Base-by-base conservation (phyloP, 2,329 filamentous ascomycete species). In the Ophiocordyceps camponoti-saundersi region DNA sequence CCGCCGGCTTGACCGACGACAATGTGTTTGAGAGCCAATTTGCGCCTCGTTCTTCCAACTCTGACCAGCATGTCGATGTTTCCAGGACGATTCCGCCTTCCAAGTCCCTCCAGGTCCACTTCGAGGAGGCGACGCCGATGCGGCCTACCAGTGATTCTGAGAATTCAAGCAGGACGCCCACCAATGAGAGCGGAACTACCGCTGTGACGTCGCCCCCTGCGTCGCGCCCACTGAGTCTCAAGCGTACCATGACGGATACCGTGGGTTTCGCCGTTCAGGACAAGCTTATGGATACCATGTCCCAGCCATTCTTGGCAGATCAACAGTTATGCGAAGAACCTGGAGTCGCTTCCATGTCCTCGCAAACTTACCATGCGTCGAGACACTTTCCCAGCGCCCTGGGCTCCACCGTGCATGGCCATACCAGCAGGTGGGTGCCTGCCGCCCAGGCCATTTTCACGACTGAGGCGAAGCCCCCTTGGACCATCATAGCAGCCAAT, bases 381-480 rank as follows among this genome's bases (percentile, higher is more conserved):
- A 65, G 63, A 18, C 57, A 63, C 46, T 68, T 72, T 22, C 65
- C 75, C 2, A 65, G 65, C 16, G 61, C 67, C n/a, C 53, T 76
- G 2, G 71, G 69, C 12, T 69, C 81, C 16, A 69, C 74, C 11
- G 74, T 85, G n/a, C 90, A 95, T 62, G 84, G 84, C 10, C 89
- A 95, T 63, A 84, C 86, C 48, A 92, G 85, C 56, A 79, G 92
- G 61, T 95, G 88, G 80, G 81, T 85, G 15, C 88, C 88, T 8
- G 85, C 87, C 41, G 85, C 90, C 6, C 92, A 98, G 62, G 92
- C 92, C 46, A 95, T 98, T 48, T 98, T 98, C 61, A 93, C 90
- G 8, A 98, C 92, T n/a, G 86, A 94, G 62, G 75, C 85, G 15
- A 80, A 83, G 52, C 77, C 86, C 10, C 92, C 90, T 3, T 98